These are phyloP conservation scores for Stephania yunnanensis DNA, from an alignment of 164 flowering plant species.

Conservation along the genomic window DNA sequence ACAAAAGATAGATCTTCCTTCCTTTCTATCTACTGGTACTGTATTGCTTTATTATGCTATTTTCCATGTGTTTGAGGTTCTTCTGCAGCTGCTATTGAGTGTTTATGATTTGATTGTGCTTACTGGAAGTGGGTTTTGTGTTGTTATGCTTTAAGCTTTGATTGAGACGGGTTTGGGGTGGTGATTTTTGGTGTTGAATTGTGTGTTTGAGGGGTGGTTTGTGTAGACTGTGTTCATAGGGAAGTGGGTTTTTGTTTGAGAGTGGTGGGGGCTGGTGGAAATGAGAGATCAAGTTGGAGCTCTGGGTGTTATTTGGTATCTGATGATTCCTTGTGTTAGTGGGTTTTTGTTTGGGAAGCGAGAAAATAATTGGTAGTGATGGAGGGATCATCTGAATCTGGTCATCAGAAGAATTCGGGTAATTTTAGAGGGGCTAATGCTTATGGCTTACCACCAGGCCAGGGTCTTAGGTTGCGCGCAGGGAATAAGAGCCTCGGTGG, in stretches of 20 bases:
- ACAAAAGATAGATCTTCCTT: too few species aligned
- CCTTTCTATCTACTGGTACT: too few species aligned
- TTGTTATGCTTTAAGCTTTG: background rate
- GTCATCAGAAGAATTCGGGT: conserved; percentile 47
- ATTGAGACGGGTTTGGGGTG: background rate
- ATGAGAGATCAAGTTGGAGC: conserved; percentile 14
- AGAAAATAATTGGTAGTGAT: conserved; percentile 52
- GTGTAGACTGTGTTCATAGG: background rate
- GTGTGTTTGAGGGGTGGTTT: background rate
- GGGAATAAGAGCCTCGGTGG: conserved; percentile 20
- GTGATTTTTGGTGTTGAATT: background rate
- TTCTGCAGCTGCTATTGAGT: background rate
- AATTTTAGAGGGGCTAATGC: conserved; percentile 55
- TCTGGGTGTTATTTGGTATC: conserved; percentile 17
- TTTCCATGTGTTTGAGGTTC: conserved; percentile 8
- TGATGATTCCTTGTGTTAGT: conserved; percentile 19
- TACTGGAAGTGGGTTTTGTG: background rate
- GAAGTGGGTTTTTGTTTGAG: conserved; percentile 27
- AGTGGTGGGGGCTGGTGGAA: conserved; percentile 20
- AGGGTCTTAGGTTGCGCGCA: conserved; percentile 15
- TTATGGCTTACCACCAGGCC: conserved; percentile 39
- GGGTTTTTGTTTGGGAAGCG: conserved; percentile 19
- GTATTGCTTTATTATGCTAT: background rate
- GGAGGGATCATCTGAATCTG: conserved; percentile 74
- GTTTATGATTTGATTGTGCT: background rate